These are phyloP conservation scores for Alternaria conjuncta DNA, from an alignment of 2,329 filamentous ascomycete genomes.

Conservation along the genomic window DNA sequence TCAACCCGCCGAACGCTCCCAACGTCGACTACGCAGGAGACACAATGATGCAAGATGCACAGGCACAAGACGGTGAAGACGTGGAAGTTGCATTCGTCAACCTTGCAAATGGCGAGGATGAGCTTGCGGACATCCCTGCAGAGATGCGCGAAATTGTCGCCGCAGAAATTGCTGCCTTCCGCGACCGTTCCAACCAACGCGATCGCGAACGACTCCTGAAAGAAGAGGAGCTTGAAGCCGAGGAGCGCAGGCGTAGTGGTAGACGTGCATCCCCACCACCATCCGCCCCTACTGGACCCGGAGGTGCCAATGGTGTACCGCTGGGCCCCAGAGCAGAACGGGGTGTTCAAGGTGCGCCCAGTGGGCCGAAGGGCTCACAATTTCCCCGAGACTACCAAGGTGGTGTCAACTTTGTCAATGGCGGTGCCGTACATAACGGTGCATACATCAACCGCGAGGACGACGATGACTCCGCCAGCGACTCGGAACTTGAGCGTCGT, in stretches of 20 bases:
- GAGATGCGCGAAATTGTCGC: constrained; percentile 97
- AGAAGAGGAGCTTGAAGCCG: constrained; percentile 91
- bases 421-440: constrained; percentile 69
- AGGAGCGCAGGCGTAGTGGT: constrained; percentile 75
- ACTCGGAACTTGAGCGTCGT: constrained; percentile 81
- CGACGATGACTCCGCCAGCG: constrained; percentile 85
- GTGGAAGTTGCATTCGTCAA: constrained; percentile 91
- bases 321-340: constrained; percentile 71
- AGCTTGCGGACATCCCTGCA: constrained; percentile 90
- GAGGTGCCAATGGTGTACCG: constrained; percentile 75
- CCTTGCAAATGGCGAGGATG: constrained; percentile 76
- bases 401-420: constrained; percentile 82
- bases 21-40: constrained; percentile 69
- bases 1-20: constrained; percentile 63
- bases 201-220: constrained; percentile 85
- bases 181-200: constrained; percentile 85
- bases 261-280: constrained; percentile 70
- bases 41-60: constrained; percentile 68
- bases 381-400: constrained; percentile 76
- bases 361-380: constrained; percentile 70
- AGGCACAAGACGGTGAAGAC: constrained; percentile 61
- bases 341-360: constrained; percentile 75
- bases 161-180: constrained; percentile 90
- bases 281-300: constrained; percentile 66
- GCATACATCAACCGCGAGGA: constrained; percentile 69